Base-by-base conservation (phyloP, 2,329 filamentous ascomycete genomes). In the Dothistroma septosporum region DNA sequence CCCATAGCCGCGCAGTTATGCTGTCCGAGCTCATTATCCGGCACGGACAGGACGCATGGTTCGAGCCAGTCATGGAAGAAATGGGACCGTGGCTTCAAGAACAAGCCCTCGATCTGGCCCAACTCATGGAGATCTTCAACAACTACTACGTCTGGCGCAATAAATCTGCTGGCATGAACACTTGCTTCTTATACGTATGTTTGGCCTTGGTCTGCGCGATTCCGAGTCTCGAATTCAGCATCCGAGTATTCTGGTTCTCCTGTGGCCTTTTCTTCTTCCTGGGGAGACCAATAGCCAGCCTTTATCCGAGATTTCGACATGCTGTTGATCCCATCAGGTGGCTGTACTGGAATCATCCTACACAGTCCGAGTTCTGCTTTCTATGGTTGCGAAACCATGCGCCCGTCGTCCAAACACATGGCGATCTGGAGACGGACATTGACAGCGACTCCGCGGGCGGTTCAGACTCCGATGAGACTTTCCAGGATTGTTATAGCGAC, bases 271-370 rank as follows among this genome's bases (percentile, higher is more conserved):
- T 53, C 49, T 53, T 31, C 49, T 53, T 53, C 49, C 9, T 53
- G 49, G 31, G 24, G 19, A 53, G 49, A n/a, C 49, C 49, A 2
- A 53, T 53, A 19, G 22, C 24, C 19, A 48, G 54, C 54, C 32
- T 57, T 14, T 57, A 57, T 22, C 54, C 54, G 5, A 47, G 54
- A 28, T 49, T 57, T n/a, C 37, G 54, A 14, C 54, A 57, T 49
- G 41, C 46, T 4, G 24, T 57, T 24, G 54, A 57, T 22, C 54
- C 54, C 2, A 22, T 57, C 24, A 47, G 54, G 44, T 49, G 54
- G 54, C 19, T 57, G 22, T 57, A 57, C 33, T 57, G 54, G 54
- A 57, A 49, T 24, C 37, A 57, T 35, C 41, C 41, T 32, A 57
- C 54, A n/a, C 54, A 57, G 28, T 49, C 41, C 31, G 54, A 57